Evolutionary conservation across 225 moss, liverwort and hornwort genomes (phyloP).

Genomic region (Climacium dendroides): DNA sequence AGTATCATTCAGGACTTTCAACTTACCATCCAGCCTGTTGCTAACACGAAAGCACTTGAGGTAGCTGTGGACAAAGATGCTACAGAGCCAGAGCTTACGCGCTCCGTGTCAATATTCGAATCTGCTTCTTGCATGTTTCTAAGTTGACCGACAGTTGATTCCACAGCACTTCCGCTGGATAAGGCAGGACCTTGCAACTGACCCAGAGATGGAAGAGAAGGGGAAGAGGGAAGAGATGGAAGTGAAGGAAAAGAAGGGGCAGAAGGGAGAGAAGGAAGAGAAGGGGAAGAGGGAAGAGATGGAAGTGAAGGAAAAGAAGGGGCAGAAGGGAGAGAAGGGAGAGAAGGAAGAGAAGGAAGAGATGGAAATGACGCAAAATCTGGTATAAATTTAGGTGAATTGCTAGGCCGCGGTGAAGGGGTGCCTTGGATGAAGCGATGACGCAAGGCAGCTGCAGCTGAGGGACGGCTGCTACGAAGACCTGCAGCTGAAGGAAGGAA

Average conservation of each 20-base stretch:
- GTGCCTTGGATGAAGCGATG: conserved; percentile 61
- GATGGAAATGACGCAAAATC: conserved; percentile 20
- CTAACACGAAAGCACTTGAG: conserved; percentile 40
- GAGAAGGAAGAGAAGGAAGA: not conserved
- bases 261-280: not conserved
- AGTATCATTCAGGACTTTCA: not conserved
- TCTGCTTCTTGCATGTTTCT: conserved; percentile 3
- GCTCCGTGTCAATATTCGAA: conserved; percentile 4
- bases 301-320: conserved; percentile 9
- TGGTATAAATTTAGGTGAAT: conserved; percentile 11
- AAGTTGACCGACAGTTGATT: not conserved
- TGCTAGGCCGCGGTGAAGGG: conserved; percentile 12
- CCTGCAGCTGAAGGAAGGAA: conserved; percentile 24
- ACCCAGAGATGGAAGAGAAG: conserved; percentile 11
- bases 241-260: not conserved
- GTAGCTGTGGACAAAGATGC: conserved; percentile 17
- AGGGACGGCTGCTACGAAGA: conserved; percentile 76
- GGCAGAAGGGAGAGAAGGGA: not conserved
- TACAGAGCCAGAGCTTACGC: not conserved
- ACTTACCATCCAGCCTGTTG: conserved; percentile 55
- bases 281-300: not conserved
- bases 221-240: not conserved
- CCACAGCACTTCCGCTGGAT: not conserved
- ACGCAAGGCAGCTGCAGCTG: conserved; percentile 69
- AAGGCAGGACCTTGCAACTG: conserved; percentile 13